Evolutionary conservation across 495 filamentous ascomycete genomes (phyloP).

Genomic region (Aspergillus diversus): DNA sequence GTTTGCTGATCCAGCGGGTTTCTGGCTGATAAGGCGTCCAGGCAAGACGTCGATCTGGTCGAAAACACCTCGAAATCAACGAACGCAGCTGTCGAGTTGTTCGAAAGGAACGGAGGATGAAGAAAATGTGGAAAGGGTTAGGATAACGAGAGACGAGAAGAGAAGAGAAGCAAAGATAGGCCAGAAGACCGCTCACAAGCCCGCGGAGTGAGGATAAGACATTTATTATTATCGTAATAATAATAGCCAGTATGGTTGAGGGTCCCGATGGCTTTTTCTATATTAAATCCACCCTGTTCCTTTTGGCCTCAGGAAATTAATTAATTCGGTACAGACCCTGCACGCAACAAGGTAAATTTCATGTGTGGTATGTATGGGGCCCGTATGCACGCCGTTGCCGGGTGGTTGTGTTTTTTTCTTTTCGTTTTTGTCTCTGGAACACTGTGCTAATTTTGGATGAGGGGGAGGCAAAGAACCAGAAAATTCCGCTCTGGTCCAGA

Average conservation of each 20-base stretch:
- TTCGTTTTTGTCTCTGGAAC: conserved; percentile 5
- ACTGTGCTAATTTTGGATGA: conserved; percentile 20
- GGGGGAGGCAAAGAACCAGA: conserved; percentile 4
- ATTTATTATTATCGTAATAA: neutral
- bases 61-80: neutral
- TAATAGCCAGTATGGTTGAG: neutral
- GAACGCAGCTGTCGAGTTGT: neutral
- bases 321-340: conserved; percentile 2
- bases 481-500: neutral
- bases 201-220: neutral
- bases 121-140: neutral
- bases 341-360: conserved; percentile 6
- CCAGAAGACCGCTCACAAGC: neutral
- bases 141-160: neutral
- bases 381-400: neutral
- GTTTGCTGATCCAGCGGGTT: conserved; percentile 4
- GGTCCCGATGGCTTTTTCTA: neutral
- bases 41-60: neutral
- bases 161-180: neutral
- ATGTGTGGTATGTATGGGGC: neutral
- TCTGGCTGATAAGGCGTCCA: conserved; percentile 19
- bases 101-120: neutral
- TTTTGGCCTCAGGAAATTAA: neutral
- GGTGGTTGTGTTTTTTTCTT: neutral
- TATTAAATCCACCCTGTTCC: neutral